phyloP scores from a whole-genome alignment of 163 green algal species.

The Chloromonas sp. region DNA sequence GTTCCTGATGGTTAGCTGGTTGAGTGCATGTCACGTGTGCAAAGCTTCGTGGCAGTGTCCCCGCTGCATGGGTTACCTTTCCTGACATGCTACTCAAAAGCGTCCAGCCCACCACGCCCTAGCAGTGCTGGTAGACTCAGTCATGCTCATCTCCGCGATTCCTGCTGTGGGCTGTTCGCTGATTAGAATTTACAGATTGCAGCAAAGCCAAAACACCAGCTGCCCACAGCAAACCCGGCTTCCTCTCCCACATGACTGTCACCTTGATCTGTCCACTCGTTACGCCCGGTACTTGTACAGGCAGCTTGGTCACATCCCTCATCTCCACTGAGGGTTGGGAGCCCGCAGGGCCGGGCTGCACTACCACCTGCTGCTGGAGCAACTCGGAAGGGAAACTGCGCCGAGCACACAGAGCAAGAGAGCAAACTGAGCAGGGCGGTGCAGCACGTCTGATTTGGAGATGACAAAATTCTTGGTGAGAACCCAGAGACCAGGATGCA shows the following conservation, averaged over 20 bases:
- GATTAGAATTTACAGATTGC: neutral
- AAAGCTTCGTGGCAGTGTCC: neutral
- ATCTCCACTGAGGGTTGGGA: neutral
- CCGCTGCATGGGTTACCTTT: neutral
- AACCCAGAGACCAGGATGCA: too few relatives aligned
- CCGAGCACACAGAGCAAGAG: neutral
- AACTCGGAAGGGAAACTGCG: neutral
- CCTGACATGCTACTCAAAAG: too few relatives aligned
- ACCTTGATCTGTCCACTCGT: neutral
- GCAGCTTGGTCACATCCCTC: neutral
- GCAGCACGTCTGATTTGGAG: neutral
- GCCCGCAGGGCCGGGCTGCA: slow-evolving; percentile 9
- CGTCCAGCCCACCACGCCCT: too few relatives aligned
- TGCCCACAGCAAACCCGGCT: neutral
- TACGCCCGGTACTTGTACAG: neutral
- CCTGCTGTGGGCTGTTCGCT: neutral
- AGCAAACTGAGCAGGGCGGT: neutral
- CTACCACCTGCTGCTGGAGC: slow-evolving; percentile 7
- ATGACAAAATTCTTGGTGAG: too few relatives aligned
- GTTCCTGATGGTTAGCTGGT: neutral
- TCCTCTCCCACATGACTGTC: neutral
- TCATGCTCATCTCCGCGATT: neutral
- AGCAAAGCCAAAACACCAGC: neutral
- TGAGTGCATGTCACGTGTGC: neutral
- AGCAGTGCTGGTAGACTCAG: too few relatives aligned